Evolutionary conservation across 257 asterid genomes (phyloP).

Genomic region (Handroanthus guayacan): DNA sequence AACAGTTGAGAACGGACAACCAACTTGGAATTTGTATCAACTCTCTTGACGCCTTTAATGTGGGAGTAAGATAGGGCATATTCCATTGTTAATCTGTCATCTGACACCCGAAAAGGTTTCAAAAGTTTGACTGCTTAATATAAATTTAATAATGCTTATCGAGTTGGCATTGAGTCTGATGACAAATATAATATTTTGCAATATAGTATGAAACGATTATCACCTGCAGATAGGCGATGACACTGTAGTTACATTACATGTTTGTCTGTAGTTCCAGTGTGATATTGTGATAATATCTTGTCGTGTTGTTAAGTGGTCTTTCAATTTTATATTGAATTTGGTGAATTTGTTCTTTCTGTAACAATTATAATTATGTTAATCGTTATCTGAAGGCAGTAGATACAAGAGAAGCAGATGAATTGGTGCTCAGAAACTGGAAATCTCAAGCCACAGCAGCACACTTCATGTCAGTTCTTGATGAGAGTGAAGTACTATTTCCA

Average conservation of each 20-base stretch:
- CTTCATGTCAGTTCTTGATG: conserved; percentile 64
- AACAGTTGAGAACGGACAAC: too few relatives aligned
- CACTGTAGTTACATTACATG: background rate
- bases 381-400: conserved; percentile 56
- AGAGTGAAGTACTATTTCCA: conserved; percentile 60
- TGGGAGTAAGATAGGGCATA: background rate
- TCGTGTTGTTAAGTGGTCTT: background rate
- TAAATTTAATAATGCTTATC: background rate
- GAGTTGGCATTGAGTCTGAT: background rate
- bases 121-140: background rate
- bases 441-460: conserved; percentile 65
- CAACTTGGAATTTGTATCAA: too few relatives aligned
- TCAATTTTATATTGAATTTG: conserved; percentile 5
- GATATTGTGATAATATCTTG: background rate
- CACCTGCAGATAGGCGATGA: background rate
- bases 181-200: background rate
- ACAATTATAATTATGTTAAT: conserved; percentile 22
- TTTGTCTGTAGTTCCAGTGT: background rate
- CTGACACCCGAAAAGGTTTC: background rate
- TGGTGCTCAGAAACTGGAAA: conserved; percentile 79
- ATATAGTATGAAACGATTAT: background rate
- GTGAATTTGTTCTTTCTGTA: conserved; percentile 13
- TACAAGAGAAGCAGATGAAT: conserved; percentile 64
- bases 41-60: too few relatives aligned
- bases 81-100: background rate